phyloP scores from a whole-genome alignment of 345 rosid genomes.

The Erodium maritimum region DNA sequence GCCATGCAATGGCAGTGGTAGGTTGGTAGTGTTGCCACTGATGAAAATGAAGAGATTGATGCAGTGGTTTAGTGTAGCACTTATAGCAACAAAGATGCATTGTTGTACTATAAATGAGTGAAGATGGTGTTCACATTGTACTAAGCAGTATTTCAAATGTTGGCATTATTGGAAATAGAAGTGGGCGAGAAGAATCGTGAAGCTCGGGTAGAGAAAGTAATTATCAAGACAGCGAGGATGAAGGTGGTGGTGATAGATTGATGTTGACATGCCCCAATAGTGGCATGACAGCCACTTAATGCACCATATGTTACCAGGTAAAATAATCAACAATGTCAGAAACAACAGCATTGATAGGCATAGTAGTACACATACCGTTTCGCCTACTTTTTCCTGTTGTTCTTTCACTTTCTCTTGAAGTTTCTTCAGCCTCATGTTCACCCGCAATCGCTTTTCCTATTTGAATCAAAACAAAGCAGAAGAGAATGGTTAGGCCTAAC shows the following conservation, averaged over 20 bases:
- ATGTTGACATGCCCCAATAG: not conserved
- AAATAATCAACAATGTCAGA: not conserved
- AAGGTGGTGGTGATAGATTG: not conserved
- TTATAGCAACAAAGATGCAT: too few species aligned
- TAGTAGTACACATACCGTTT: constrained; percentile 35
- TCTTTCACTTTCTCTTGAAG: constrained; percentile 86
- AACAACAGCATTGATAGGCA: not conserved
- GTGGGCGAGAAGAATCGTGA: too few species aligned
- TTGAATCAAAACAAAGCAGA: constrained; percentile 3
- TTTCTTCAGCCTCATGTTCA: constrained; percentile 83
- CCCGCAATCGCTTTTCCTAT: constrained; percentile 87
- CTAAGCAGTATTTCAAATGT: not conserved
- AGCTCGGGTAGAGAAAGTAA: too few species aligned
- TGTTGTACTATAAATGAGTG: too few species aligned
- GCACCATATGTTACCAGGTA: not conserved
- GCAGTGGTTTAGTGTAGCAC: not conserved
- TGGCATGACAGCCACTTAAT: not conserved
- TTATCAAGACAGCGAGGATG: too few species aligned
- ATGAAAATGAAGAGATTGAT: not conserved
- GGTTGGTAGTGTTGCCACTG: not conserved
- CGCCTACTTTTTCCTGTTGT: constrained; percentile 87
- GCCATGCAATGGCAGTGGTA: not conserved
- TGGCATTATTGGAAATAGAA: not conserved
- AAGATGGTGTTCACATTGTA: too few species aligned
- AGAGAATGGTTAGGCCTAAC: not conserved